Base-by-base conservation (phyloP, 371 early-diverging fungal genomes). In the Mucor indicus region DNA sequence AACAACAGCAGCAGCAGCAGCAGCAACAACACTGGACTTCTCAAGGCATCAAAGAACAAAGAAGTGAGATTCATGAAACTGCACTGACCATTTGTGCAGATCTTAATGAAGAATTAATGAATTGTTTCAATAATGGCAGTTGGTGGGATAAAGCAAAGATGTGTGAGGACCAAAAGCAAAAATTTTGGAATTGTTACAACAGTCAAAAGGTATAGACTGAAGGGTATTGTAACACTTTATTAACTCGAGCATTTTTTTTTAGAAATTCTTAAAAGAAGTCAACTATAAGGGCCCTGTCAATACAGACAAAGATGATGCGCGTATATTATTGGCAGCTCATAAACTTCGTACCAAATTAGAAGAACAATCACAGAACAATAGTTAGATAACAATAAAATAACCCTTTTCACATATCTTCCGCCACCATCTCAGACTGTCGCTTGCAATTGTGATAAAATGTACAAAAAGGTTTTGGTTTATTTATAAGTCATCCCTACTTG, bases 101-200 rank as follows among this genome's bases (percentile, higher is more conserved):
- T 55, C 41, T 80, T 4, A 76, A 82, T 37, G 61, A 64, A 32
- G 70, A 76, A 3, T 49, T 82, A 9, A 44, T 75, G 35, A 66
- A 61, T 12, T 82, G 83, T 41, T 71, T 82, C n/a, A 60, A 68
- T 36, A 50, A 76, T 21, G 83, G 83, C 5, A 72, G 79, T 8
- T 80, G 79, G 80, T 79, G 79, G 80, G 83, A 82, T 35, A 79
- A 77, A 38, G 80, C 80, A 1, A 72, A 69, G 20, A 76, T 82
- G 80, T 82, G 83, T 48, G 76, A 79, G 60, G 71, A 72, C 38
- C 78, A 77, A 50, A 79, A 79, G 36, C 73, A 76, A 29, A 61
- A 44, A 37, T 74, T 82, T 44, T 76, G 78, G 70, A 53, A 57
- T 13, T 82, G 83, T 40, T 79, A 62, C 38, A 63, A 69, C 6